A percentile compares a stretch with the other conserved stretches of the same genome.
These are phyloP conservation scores for Pythium dissotocum DNA, from an alignment of 352 stramenopile genomes.

Conservation along the genomic window DNA sequence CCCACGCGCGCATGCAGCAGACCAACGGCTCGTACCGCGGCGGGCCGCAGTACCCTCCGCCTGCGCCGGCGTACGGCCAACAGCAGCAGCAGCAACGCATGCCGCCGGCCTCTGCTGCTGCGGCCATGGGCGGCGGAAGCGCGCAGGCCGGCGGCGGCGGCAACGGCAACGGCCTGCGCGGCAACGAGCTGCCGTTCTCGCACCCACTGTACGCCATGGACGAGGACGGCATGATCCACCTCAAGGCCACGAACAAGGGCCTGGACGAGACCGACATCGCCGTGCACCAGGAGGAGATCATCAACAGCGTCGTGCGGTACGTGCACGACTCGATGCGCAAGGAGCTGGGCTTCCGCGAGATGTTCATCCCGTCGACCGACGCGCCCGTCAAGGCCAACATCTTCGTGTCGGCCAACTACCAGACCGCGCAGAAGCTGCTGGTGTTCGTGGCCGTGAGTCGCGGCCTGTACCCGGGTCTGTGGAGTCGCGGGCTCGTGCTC, in stretches of 20 bases:
- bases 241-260: constrained; percentile 83
- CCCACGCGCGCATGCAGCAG: constrained; percentile 28
- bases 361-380: constrained; percentile 68
- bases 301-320: constrained; percentile 85
- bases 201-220: constrained; percentile 88
- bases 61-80: constrained; percentile 19
- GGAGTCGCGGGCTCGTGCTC: constrained; percentile 82
- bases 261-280: constrained; percentile 83
- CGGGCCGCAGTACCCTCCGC: constrained; percentile 23
- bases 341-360: constrained; percentile 75
- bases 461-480: constrained; percentile 80
- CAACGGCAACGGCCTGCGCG: constrained; percentile 25
- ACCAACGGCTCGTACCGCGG: not conserved
- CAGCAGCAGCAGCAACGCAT: constrained; percentile 11
- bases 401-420: constrained; percentile 83
- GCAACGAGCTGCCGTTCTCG: constrained; percentile 53
- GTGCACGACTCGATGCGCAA: constrained; percentile 85
- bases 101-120: constrained; percentile 24
- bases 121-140: constrained; percentile 12
- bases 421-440: constrained; percentile 79
- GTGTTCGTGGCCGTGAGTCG: constrained; percentile 85
- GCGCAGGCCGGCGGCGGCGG: constrained; percentile 7
- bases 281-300: constrained; percentile 88
- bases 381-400: constrained; percentile 81
- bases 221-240: constrained; percentile 77